These are phyloP conservation scores for Arxiozyma telluris DNA, from an alignment of 1,139 yeast genomes.

Conservation along the genomic window DNA sequence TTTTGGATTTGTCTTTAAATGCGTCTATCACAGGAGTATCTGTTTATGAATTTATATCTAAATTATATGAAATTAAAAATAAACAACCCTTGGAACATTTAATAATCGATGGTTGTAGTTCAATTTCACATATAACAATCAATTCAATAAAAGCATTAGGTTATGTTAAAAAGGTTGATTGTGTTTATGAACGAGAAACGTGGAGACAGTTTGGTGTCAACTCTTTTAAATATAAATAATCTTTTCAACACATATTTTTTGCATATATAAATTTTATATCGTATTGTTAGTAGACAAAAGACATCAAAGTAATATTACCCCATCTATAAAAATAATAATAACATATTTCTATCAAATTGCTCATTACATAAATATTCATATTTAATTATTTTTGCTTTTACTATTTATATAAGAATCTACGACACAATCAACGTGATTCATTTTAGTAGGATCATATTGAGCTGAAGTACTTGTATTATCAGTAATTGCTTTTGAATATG, in stretches of 20 bases:
- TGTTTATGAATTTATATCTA: slow-evolving; percentile 20
- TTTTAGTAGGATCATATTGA: not conserved
- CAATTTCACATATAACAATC: slow-evolving; percentile 25
- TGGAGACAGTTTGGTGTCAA: slow-evolving; percentile 28
- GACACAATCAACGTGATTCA: too few relatives aligned
- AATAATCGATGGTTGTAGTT: slow-evolving; percentile 23
- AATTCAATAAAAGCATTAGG: slow-evolving; percentile 17
- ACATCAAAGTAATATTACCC: not conserved
- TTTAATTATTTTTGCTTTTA: not conserved
- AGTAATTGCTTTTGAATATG: not conserved
- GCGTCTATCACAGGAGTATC: slow-evolving; percentile 27
- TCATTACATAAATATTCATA: not conserved
- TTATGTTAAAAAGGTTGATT: slow-evolving; percentile 18
- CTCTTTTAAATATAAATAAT: slow-evolving; percentile 15
- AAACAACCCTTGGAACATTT: slow-evolving; percentile 16
- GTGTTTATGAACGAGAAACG: slow-evolving; percentile 22
- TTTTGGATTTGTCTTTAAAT: slow-evolving; percentile 26
- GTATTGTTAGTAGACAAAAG: not conserved
- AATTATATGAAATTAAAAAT: slow-evolving; percentile 13
- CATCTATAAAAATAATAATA: too few relatives aligned
- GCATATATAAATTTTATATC: not conserved
- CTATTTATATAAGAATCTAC: not conserved
- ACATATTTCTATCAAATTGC: not conserved
- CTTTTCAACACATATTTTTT: not conserved
- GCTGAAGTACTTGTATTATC: not conserved